A percentile compares a stretch with the other conserved stretches of the same genome.
Evolutionary conservation across 202 grass and related monocot genomes (phyloP).

Genomic region (Bolboschoenoplectus hybrid): DNA sequence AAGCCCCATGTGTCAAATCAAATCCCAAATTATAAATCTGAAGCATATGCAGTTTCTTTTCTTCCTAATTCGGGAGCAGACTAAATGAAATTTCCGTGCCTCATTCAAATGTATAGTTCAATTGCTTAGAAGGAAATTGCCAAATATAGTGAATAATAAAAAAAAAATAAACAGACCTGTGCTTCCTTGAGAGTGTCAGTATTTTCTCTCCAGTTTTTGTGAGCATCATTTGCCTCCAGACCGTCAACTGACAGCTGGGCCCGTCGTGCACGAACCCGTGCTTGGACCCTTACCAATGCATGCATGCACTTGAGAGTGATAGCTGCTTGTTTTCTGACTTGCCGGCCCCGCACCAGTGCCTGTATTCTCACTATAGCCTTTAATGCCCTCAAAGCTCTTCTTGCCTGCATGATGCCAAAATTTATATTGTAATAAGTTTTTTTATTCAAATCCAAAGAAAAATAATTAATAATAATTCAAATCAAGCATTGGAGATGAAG

Average conservation of each 20-base stretch:
- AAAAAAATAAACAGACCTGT: slow-evolving; percentile 41
- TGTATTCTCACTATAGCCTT: slow-evolving; percentile 84
- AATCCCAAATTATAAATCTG: neutral
- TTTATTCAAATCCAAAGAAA: neutral
- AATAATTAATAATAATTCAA: neutral
- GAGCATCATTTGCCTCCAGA: slow-evolving; percentile 31
- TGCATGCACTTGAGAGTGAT: slow-evolving; percentile 87
- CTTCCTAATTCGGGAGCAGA: neutral
- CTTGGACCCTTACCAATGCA: slow-evolving; percentile 73
- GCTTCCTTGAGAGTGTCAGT: slow-evolving; percentile 30
- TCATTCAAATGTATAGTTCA: slow-evolving; percentile 5
- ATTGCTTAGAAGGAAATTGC: neutral
- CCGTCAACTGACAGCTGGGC: slow-evolving; percentile 52
- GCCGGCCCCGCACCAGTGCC: slow-evolving; percentile 74
- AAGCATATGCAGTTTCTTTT: too few species aligned
- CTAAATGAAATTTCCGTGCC: neutral
- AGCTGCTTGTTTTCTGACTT: slow-evolving; percentile 70
- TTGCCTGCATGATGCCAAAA: slow-evolving; percentile 52
- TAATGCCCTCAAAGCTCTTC: slow-evolving; percentile 81
- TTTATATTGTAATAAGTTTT: neutral
- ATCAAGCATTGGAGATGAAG: neutral
- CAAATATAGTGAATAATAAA: neutral
- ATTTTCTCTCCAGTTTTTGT: slow-evolving; percentile 19
- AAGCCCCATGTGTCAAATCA: slow-evolving; percentile 9
- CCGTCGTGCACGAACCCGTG: slow-evolving; percentile 65